Percentiles rank a stretch among this genome's conserved stretches.
Evolutionary conservation across 768 basidiomycete species (phyloP).

Genomic region (Calocybe indica): DNA sequence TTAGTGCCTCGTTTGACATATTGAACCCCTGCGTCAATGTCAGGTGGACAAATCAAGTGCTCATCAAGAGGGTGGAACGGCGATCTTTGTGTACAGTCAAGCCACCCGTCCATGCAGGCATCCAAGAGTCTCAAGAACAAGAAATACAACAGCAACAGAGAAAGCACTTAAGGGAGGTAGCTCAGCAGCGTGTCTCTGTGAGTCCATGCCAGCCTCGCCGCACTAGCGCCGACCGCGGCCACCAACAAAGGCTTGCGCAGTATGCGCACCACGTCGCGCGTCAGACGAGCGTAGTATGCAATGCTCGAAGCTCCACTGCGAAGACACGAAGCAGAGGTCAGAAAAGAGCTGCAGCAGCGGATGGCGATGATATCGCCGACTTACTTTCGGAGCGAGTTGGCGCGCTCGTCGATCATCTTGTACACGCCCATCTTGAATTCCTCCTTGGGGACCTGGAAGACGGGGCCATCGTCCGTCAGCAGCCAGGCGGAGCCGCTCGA

Average conservation of each 20-base stretch:
- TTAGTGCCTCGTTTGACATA: no score
- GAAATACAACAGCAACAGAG: no score
- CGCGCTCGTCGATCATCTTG: slow-evolving; percentile 40
- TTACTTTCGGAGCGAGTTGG: slow-evolving; percentile 26
- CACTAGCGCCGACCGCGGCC: slow-evolving; percentile 11
- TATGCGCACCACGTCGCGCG: slow-evolving; percentile 23
- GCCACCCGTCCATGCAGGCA: no score
- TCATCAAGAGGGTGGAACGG: no score
- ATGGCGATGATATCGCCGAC: no score
- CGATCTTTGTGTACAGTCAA: no score
- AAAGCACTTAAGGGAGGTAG: no score
- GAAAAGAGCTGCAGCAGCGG: not conserved
- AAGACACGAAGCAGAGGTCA: not conserved
- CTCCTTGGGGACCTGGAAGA: slow-evolving; percentile 39
- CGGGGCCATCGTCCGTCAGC: slow-evolving; percentile 44
- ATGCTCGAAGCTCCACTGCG: slow-evolving; percentile 10
- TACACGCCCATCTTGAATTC: slow-evolving; percentile 47
- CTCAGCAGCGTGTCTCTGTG: slow-evolving; percentile 2
- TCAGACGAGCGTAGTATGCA: slow-evolving; percentile 19
- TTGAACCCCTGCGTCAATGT: no score
- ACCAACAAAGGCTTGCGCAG: slow-evolving; percentile 19
- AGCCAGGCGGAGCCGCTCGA: slow-evolving; percentile 43
- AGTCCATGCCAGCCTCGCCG: slow-evolving; percentile 24
- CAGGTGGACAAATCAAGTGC: no score
- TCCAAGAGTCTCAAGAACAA: no score